These are phyloP conservation scores for Sporothrix brunneoviolacea DNA, from an alignment of 2,329 filamentous ascomycete species.

Conservation along the genomic window DNA sequence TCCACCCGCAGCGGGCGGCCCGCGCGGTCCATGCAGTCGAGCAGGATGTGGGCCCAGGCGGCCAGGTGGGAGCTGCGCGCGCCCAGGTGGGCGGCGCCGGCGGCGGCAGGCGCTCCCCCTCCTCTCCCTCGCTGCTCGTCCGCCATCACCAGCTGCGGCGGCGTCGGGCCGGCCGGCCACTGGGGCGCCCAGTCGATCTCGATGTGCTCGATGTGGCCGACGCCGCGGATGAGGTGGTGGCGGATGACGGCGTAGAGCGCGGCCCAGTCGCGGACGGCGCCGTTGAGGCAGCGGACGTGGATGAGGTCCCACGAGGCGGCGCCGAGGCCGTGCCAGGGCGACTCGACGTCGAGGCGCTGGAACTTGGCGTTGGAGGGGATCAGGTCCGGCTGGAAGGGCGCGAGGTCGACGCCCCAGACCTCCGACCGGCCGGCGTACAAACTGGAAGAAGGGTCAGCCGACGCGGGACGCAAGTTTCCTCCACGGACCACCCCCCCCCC, in stretches of 20 bases:
- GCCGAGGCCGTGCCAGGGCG: constrained; percentile 54
- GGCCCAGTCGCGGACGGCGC: constrained; percentile 71
- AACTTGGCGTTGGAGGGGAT: constrained; percentile 66
- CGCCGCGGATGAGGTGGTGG: constrained; percentile 70
- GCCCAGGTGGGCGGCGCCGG: too few relatives aligned
- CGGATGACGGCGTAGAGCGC: constrained; percentile 61
- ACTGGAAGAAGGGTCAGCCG: neutral
- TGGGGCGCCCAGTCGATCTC: constrained; percentile 79
- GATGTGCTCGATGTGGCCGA: constrained; percentile 75
- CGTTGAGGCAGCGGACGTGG: constrained; percentile 71
- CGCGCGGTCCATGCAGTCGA: constrained; percentile 47
- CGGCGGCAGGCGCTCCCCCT: too few relatives aligned
- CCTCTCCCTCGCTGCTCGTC: neutral
- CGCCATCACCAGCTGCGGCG: too few relatives aligned
- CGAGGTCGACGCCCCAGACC: constrained; percentile 12
- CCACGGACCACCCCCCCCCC: too few relatives aligned
- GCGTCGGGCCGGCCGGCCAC: constrained; percentile 53
- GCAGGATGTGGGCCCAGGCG: constrained; percentile 6
- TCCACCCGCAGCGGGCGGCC: constrained; percentile 61
- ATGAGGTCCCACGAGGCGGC: constrained; percentile 68
- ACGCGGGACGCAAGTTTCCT: constrained; percentile 6
- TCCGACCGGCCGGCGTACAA: constrained; percentile 9
- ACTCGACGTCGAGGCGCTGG: constrained; percentile 69
- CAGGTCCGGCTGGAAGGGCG: constrained; percentile 13
- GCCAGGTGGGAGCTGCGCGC: neutral